Percentiles rank a stretch among this genome's conserved stretches.
These are phyloP conservation scores for Thermomucor indicae-seudaticae DNA, from an alignment of 371 early-diverging fungal genomes.

Conservation along the genomic window DNA sequence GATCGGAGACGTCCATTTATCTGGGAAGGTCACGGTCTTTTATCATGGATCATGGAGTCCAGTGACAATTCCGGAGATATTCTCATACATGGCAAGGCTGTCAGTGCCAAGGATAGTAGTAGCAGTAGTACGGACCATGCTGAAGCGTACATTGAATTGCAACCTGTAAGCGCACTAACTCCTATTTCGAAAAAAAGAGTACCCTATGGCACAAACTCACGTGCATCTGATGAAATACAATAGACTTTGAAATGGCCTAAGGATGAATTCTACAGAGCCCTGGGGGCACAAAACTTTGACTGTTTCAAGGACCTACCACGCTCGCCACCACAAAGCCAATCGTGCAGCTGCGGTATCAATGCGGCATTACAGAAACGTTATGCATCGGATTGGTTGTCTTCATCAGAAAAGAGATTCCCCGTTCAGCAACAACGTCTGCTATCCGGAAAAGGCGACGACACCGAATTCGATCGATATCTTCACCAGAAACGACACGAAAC, in stretches of 20 bases:
- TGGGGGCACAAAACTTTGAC: constrained; percentile 28
- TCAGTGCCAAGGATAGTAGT: constrained; percentile 2
- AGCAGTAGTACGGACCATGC: constrained; percentile 9
- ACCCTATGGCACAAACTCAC: not conserved
- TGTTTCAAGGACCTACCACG: constrained; percentile 17
- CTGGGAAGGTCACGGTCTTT: constrained; percentile 46
- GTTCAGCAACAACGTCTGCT: not conserved
- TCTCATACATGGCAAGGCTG: constrained; percentile 20
- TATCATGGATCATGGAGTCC: constrained; percentile 36
- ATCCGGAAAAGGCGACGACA: not conserved
- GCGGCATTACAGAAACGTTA: constrained; percentile 5
- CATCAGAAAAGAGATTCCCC: constrained; percentile 1
- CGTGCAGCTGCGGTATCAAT: constrained; percentile 21
- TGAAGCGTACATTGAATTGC: constrained; percentile 29
- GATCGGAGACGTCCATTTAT: constrained; percentile 10
- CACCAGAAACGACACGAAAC: not conserved
- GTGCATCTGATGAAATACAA: not conserved
- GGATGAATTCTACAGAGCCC: constrained; percentile 37
- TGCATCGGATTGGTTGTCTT: constrained; percentile 7
- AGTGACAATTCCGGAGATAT: constrained; percentile 10
- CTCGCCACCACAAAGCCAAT: constrained; percentile 16
- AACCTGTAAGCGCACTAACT: constrained; percentile 29
- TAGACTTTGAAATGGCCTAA: constrained; percentile 40
- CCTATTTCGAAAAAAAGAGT: not conserved
- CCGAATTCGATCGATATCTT: not conserved